Conservation (phyloP, 2,329 filamentous ascomycete species). For the Colletotrichum liriopes region DNA sequence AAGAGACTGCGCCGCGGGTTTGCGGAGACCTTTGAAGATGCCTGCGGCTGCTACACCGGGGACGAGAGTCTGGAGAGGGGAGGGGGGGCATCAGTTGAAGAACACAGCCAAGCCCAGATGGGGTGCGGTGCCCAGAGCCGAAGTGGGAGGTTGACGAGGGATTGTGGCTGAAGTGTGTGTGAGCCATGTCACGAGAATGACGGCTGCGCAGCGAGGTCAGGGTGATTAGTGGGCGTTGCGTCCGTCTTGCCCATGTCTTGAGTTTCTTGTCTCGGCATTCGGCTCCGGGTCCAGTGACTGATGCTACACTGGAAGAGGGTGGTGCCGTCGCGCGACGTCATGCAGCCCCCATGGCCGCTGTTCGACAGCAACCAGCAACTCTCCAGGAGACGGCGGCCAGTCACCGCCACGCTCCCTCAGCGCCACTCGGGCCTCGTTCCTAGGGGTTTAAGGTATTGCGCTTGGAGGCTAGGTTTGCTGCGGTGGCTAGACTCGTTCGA, state of each 20-base stretch:
- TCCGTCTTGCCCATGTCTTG: conserved; percentile 23
- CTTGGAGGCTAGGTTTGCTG: conserved; percentile 15
- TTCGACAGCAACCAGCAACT: conserved; percentile 8
- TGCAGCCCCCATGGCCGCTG: conserved; percentile 29
- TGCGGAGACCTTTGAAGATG: not conserved
- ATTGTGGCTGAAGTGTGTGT: conserved; percentile 27
- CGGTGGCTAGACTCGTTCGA: conserved; percentile 9
- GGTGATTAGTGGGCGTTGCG: conserved; percentile 26
- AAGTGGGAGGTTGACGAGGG: conserved; percentile 1
- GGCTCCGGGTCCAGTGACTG: conserved; percentile 5
- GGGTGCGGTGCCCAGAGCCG: not conserved
- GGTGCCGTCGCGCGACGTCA: conserved; percentile 34
- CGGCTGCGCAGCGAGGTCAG: not conserved
- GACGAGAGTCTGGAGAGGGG: not conserved
- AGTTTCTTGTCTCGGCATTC: conserved; percentile 37
- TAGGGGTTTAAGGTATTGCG: not conserved
- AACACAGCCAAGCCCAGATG: conserved; percentile 13
- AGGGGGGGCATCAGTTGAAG: not conserved
- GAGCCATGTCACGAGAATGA: conserved; percentile 19
- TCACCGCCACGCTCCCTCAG: conserved; percentile 27
- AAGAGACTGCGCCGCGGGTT: not conserved
- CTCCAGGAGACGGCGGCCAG: not conserved
- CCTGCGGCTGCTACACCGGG: no score
- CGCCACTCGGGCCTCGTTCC: conserved; percentile 17
- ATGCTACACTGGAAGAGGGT: not conserved